phyloP scores from a whole-genome alignment of 768 basidiomycete species.

The Hygrocybe coccinea region DNA sequence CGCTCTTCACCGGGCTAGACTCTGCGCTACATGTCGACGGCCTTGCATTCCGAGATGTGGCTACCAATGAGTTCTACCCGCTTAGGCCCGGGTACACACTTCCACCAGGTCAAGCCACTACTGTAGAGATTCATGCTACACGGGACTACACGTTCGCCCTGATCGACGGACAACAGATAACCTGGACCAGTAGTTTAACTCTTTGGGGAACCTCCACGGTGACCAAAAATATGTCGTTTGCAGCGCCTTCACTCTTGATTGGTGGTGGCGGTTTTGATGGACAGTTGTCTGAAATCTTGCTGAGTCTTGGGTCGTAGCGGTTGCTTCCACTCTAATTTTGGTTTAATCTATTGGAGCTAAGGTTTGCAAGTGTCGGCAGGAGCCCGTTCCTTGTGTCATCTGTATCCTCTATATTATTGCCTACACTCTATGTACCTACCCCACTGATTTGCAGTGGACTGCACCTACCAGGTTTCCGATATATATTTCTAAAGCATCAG shows the following conservation, averaged over 20 bases:
- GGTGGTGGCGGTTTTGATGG: conserved; percentile 31
- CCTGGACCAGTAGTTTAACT: conserved; percentile 35
- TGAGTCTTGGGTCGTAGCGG: background rate
- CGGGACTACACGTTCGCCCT: conserved; percentile 32
- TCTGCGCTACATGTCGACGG: conserved; percentile 33
- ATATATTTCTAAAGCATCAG: too few relatives aligned
- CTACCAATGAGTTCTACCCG: conserved; percentile 29
- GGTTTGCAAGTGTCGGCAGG: too few relatives aligned
- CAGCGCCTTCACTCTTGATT: conserved; percentile 35
- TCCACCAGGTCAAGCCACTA: conserved; percentile 26
- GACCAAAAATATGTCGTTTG: conserved; percentile 41
- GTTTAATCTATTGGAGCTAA: too few relatives aligned
- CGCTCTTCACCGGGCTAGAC: conserved; percentile 34
- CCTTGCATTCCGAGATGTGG: conserved; percentile 37
- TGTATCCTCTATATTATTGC: too few relatives aligned
- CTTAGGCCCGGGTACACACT: conserved; percentile 25
- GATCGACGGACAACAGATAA: conserved; percentile 25
- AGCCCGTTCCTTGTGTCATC: too few relatives aligned
- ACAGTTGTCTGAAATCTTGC: background rate
- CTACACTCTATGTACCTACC: too few relatives aligned
- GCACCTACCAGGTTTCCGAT: too few relatives aligned
- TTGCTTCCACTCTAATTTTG: too few relatives aligned
- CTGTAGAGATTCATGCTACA: conserved; percentile 36
- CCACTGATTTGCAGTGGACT: too few relatives aligned
- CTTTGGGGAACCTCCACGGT: conserved; percentile 39